Evolutionary conservation across 768 basidiomycete genomes (phyloP).

Genomic region (Rhizopogon rudus): DNA sequence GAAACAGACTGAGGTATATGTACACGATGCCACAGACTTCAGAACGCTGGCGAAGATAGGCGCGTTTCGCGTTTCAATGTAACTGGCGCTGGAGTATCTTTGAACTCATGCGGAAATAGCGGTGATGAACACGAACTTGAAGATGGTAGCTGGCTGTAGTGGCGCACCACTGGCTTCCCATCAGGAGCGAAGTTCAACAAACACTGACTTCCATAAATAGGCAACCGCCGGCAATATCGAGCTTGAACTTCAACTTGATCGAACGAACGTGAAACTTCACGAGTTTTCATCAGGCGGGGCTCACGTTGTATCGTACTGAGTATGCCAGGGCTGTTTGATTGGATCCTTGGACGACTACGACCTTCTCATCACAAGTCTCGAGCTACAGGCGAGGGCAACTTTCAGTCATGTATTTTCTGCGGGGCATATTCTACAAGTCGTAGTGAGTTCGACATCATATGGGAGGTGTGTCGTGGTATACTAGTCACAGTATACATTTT

Average conservation of each 20-base stretch:
- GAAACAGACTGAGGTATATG: neutral
- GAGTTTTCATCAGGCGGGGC: too few relatives aligned
- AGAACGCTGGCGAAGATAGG: neutral
- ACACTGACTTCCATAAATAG: constrained; percentile 2
- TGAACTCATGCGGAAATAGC: neutral
- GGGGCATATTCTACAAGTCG: constrained; percentile 31
- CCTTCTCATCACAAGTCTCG: neutral
- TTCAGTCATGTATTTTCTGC: constrained; percentile 34
- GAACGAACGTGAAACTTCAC: too few relatives aligned
- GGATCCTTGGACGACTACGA: constrained; percentile 1
- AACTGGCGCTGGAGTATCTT: neutral
- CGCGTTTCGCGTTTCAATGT: neutral
- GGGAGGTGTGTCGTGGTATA: constrained; percentile 33
- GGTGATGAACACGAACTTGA: neutral
- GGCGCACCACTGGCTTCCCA: neutral
- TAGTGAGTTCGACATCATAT: constrained; percentile 40
- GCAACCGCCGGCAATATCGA: neutral
- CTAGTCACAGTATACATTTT: too few relatives aligned
- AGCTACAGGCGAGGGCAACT: neutral
- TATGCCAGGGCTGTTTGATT: constrained; percentile 8
- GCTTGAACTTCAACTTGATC: too few relatives aligned
- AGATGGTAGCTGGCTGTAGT: neutral
- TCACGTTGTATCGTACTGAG: too few relatives aligned
- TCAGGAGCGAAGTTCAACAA: neutral
- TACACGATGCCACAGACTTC: neutral